A percentile compares a stretch with the other conserved stretches of the same genome.
Evolutionary conservation across 1,139 yeast genomes (phyloP).

Genomic region (Candida labiduridarum): DNA sequence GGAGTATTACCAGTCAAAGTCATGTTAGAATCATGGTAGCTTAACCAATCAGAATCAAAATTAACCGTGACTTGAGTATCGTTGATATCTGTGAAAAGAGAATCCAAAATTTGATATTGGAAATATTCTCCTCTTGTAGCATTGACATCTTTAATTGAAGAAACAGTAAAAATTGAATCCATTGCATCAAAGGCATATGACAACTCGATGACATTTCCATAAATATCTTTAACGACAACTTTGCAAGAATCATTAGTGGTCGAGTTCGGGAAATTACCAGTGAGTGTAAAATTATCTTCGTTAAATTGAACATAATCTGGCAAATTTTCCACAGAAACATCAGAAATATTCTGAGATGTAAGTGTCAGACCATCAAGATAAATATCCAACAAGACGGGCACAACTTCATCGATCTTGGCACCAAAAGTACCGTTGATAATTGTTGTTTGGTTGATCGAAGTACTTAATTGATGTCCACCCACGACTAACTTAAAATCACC

Average conservation of each 20-base stretch:
- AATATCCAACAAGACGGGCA: slow-evolving; percentile 63
- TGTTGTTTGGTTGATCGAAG: slow-evolving; percentile 54
- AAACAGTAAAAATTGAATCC: slow-evolving; percentile 56
- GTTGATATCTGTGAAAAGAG: slow-evolving; percentile 56
- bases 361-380: slow-evolving; percentile 61
- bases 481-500: slow-evolving; percentile 72
- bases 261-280: slow-evolving; percentile 60
- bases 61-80: slow-evolving; percentile 53
- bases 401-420: slow-evolving; percentile 50
- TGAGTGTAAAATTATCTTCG: slow-evolving; percentile 43
- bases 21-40: slow-evolving; percentile 57
- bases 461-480: slow-evolving; percentile 85
- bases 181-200: slow-evolving; percentile 53
- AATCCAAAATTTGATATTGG: slow-evolving; percentile 51
- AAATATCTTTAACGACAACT: slow-evolving; percentile 61
- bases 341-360: slow-evolving; percentile 52
- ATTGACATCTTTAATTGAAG: slow-evolving; percentile 56
- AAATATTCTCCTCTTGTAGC: slow-evolving; percentile 67
- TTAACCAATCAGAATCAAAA: slow-evolving; percentile 58
- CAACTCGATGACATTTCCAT: slow-evolving; percentile 63
- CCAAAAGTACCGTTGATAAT: slow-evolving; percentile 69
- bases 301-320: slow-evolving; percentile 65
- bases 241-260: slow-evolving; percentile 50
- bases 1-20: slow-evolving; percentile 77
- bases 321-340: slow-evolving; percentile 47